Conservation (phyloP, 257 asterid species). For the Apocynum venetum region DNA sequence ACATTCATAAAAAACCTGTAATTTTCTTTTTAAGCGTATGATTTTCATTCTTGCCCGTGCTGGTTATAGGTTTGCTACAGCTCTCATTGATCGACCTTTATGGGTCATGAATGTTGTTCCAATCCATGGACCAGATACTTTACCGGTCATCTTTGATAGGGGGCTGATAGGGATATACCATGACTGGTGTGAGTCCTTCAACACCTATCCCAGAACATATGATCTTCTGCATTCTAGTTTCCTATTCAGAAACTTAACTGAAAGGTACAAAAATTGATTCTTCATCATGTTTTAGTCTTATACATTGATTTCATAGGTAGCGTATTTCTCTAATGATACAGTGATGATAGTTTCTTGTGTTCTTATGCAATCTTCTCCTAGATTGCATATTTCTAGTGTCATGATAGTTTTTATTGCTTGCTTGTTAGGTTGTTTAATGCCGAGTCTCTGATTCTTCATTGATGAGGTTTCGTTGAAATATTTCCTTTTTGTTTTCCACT, state of each 20-base stretch:
- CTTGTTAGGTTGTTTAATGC: neutral
- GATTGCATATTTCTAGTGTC: neutral
- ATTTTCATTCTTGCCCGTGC: neutral
- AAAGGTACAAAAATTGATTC: conserved; percentile 46
- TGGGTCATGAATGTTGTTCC: conserved; percentile 97
- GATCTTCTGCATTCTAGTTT: conserved; percentile 90
- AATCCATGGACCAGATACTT: conserved; percentile 61
- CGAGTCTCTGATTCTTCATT: neutral
- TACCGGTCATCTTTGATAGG: conserved; percentile 70
- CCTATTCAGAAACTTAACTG: conserved; percentile 62
- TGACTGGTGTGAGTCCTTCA: conserved; percentile 97
- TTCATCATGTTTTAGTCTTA: neutral
- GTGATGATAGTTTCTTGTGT: neutral
- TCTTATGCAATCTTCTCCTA: neutral
- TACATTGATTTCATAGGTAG: neutral
- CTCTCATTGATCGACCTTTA: conserved; percentile 50
- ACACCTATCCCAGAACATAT: conserved; percentile 82
- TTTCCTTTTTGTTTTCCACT: conserved; percentile 5
- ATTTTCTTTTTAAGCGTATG: neutral
- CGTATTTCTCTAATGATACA: neutral
- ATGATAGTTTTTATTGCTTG: too few species aligned
- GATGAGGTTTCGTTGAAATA: neutral
- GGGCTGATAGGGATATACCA: conserved; percentile 90
- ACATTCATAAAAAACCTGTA: neutral
- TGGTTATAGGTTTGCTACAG: conserved; percentile 78